A percentile compares a stretch with the other conserved stretches of the same genome.
These are phyloP conservation scores for Chaetomium globosum DNA, from an alignment of 2,329 filamentous ascomycete species.

Conservation along the genomic window DNA sequence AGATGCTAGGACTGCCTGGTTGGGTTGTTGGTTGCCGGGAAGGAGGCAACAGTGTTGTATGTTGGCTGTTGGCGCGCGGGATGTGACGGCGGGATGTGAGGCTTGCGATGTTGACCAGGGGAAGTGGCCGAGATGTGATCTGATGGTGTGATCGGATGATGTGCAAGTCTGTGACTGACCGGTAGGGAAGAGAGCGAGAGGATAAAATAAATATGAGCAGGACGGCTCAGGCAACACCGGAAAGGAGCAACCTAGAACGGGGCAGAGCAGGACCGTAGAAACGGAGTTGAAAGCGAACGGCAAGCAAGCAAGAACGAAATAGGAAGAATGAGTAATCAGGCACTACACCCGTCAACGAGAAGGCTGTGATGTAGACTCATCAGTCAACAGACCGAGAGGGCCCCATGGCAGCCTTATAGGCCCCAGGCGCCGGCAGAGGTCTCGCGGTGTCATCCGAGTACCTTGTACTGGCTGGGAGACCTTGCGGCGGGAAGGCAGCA, in stretches of 20 bases:
- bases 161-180: constrained; percentile 18
- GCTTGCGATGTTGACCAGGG: constrained; percentile 7
- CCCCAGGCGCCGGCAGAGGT: constrained; percentile 44
- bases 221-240: constrained; percentile 25
- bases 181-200: constrained; percentile 23
- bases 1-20: background rate
- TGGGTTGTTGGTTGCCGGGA: background rate
- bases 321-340: constrained; percentile 38
- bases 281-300: constrained; percentile 35
- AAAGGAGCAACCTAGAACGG: constrained; percentile 19
- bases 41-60: background rate
- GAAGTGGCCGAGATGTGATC: constrained; percentile 8
- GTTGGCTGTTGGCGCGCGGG: constrained; percentile 17
- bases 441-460: constrained; percentile 37
- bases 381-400: constrained; percentile 42
- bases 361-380: constrained; percentile 37
- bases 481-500: constrained; percentile 37
- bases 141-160: constrained; percentile 9
- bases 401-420: constrained; percentile 59
- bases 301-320: constrained; percentile 36
- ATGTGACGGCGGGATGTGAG: constrained; percentile 20
- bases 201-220: constrained; percentile 29
- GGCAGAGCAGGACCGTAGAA: constrained; percentile 28
- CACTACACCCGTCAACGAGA: constrained; percentile 33
- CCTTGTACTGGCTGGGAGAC: constrained; percentile 32